A percentile compares a stretch with the other conserved stretches of the same genome.
Evolutionary conservation across 306 rosid genomes (phyloP).

Genomic region (Lablab purpureus): DNA sequence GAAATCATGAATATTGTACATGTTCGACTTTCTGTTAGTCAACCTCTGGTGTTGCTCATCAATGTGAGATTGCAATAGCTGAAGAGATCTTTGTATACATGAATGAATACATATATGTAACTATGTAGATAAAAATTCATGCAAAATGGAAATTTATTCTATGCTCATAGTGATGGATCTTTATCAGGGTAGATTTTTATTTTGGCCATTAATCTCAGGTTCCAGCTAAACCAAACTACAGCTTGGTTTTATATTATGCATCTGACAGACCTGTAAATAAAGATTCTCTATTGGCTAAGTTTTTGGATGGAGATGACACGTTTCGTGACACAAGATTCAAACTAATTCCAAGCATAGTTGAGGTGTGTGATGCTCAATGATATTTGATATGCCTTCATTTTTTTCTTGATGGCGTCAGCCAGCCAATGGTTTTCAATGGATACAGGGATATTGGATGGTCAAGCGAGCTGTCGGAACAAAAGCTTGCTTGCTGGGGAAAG

Average conservation of each 20-base stretch:
- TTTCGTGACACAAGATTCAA: conserved; percentile 89
- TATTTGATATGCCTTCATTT: conserved; percentile 15
- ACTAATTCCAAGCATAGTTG: conserved; percentile 93
- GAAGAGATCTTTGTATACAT: neutral
- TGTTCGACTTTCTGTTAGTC: neutral
- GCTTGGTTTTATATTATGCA: conserved; percentile 86
- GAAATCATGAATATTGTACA: conserved; percentile 5
- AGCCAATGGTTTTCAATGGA: conserved; percentile 46
- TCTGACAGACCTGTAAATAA: conserved; percentile 76
- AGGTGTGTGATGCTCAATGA: conserved; percentile 61
- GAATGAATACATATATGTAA: neutral
- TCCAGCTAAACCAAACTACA: conserved; percentile 97
- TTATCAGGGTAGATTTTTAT: conserved; percentile 23
- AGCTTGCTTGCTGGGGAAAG: conserved; percentile 96
- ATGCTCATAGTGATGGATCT: neutral
- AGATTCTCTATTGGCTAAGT: conserved; percentile 78
- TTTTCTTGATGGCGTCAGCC: conserved; percentile 7
- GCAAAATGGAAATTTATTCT: neutral
- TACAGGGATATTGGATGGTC: conserved; percentile 99
- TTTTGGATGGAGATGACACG: conserved; percentile 76
- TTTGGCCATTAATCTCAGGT: conserved; percentile 59
- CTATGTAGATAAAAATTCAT: neutral
- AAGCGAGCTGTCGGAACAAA: conserved; percentile 99
- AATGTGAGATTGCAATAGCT: neutral
- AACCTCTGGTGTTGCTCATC: neutral